Base-by-base conservation (phyloP, 2,329 filamentous ascomycete genomes). In the Microcera coccophila region DNA sequence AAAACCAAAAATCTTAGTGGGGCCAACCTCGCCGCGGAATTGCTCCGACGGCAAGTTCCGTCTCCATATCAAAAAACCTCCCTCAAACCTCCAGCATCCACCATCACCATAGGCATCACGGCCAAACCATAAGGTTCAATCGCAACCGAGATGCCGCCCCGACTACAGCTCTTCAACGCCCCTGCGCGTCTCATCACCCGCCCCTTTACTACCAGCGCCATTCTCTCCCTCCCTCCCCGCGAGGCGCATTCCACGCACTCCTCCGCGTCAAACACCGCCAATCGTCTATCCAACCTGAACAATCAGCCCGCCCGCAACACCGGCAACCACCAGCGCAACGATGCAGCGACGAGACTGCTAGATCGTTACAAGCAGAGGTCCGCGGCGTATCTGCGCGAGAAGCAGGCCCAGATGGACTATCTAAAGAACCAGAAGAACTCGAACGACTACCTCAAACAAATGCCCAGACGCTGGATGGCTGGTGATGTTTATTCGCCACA, bases 401-500 rank as follows among this genome's bases (percentile, higher is more conserved):
- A 62, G 52, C 58, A 62, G 42, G 50, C 54, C 12, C 58, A 68
- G 42, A 62, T 68, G 42, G 63, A 71, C 40, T 60, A 63, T 42
- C 52, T 71, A 41, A 60, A 60, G 51, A 62, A 66, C 52, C 61
- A 63, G 50, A 68, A 68, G 58, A 54, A 65, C 36, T 68, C 66
- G 39, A 68, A 69, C 34, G 78, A 81, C 49, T 80, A 81, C 63
- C 67, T 81, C 55, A 72, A 68, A 49, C 82, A 87, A 65, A 76
- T 84, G 66, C 75, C 79, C 26, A 82, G 90, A 36, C 74, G 76
- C 31, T 97, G 86, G 84, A 73, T 75, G 57, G 58, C 71, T 1
- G 93, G 93, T 55, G 90, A 97, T 62, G 76, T 96, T 39, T 97
- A 97, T 69, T 79, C 90, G 46, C 93, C 93, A 24, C 87, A 90